phyloP scores from a whole-genome alignment of 2,329 filamentous ascomycete species.

The Blumeriella jaapii region DNA sequence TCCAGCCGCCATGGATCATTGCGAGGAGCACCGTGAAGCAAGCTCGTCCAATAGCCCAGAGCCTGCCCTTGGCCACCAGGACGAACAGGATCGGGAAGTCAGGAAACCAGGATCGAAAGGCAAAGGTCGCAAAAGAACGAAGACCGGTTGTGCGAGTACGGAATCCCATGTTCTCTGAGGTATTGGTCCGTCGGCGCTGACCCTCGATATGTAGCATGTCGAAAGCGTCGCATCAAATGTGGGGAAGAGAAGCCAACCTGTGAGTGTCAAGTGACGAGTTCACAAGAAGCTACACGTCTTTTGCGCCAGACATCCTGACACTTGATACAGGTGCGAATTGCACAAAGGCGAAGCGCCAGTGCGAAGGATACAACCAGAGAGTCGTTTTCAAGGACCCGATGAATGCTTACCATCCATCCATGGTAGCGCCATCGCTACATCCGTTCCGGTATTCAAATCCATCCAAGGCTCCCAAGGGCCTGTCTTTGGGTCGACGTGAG shows the following conservation, averaged over 20 bases:
- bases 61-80: not conserved
- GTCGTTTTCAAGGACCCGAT: slow-evolving; percentile 70
- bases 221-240: slow-evolving; percentile 92
- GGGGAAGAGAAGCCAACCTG: slow-evolving; percentile 70
- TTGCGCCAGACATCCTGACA: not conserved
- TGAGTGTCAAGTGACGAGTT: not conserved
- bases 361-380: slow-evolving; percentile 73
- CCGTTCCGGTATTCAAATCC: slow-evolving; percentile 22
- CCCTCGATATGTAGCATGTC: slow-evolving; percentile 54
- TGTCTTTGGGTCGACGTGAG: slow-evolving; percentile 5
- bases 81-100: slow-evolving; percentile 8
- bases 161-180: slow-evolving; percentile 14
- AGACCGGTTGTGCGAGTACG: slow-evolving; percentile 85
- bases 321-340: slow-evolving; percentile 56
- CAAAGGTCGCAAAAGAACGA: slow-evolving; percentile 30
- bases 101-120: slow-evolving; percentile 22
- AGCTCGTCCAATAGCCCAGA: slow-evolving; percentile 1
- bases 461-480: slow-evolving; percentile 8
- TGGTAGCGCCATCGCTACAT: no score
- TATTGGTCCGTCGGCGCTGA: not conserved
- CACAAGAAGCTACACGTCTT: not conserved
- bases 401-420: slow-evolving; percentile 38
- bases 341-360: slow-evolving; percentile 72
- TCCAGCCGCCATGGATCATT: not conserved
- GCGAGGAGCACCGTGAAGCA: slow-evolving; percentile 1